Base-by-base conservation (phyloP, 495 filamentous ascomycete species). In the Poronia punctata region DNA sequence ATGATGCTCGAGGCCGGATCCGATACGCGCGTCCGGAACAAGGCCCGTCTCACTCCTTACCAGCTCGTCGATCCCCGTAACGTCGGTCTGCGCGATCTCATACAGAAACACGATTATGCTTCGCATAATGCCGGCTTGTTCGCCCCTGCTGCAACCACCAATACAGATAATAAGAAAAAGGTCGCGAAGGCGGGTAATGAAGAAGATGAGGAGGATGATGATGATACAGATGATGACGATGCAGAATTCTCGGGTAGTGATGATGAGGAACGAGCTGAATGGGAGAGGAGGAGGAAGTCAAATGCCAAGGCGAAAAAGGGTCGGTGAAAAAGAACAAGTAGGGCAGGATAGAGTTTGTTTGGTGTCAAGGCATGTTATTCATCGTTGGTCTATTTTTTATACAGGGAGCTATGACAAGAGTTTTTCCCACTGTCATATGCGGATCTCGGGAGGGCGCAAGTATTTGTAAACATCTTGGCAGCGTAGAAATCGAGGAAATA, bases 1-100 rank as follows among this genome's bases (percentile, higher is more conserved):
- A 88, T 98, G 76, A 81, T 97, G 75, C 74, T 94, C 38, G 92
- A 98, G 58, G 92, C 92, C 31, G 92, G 92, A 25, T 59, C 52
- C 12, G 65, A 38, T 52, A 53, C 65, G 34, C 56, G 70, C 15
- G 19, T 60, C 29, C 63, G 63, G 54, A 89, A 89, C 56, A 85
- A 85, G 57, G 80, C 76, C 4, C 79, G 78, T 24, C 65, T 86
- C 38, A 81, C 76, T 38, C 71, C 85, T 15, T 46, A 72, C 42
- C 82, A 87, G 53, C 68, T 89, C 14, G 80, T 79, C 19, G 85
- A 89, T 56, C 80, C 82, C 15, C 53, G 83, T 36, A 90, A 95
- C 48, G 54, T 54, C 30, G 76, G 73, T 23, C 72, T 97, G 34
- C 72, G 76, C 52, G 68, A 70, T 38, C 57, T 77, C 18, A 75